phyloP scores from a whole-genome alignment of 352 stramenopile species.

The Phytopythium litorale region DNA sequence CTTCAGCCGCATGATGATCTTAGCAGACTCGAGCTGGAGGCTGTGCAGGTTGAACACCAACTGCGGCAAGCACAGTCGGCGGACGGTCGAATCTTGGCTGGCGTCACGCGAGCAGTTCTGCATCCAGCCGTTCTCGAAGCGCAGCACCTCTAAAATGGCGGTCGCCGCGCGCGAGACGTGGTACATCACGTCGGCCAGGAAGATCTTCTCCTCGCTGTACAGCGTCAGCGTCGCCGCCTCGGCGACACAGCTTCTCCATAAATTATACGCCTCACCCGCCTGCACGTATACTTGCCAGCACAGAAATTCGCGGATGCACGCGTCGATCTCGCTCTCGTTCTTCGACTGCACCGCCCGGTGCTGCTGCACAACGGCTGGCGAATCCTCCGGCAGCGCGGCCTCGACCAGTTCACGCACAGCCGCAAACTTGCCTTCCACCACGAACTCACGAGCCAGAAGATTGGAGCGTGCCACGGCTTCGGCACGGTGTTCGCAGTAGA shows the following conservation, averaged over 20 bases:
- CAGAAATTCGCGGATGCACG: conserved; percentile 51
- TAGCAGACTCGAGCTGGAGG: conserved; percentile 73
- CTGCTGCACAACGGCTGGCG: conserved; percentile 54
- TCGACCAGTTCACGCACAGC: conserved; percentile 57
- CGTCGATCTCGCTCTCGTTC: conserved; percentile 47
- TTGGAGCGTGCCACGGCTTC: conserved; percentile 61
- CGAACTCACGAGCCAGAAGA: conserved; percentile 61
- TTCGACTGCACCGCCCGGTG: conserved; percentile 40
- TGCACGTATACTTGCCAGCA: conserved; percentile 74
- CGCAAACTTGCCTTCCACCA: conserved; percentile 64
- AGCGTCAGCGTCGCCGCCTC: conserved; percentile 20
- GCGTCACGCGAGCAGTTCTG: conserved; percentile 39
- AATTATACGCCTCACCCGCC: conserved; percentile 58
- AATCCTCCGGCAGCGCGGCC: conserved; percentile 62
- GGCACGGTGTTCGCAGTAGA: conserved; percentile 62
- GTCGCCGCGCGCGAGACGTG: conserved; percentile 50
- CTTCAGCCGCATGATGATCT: conserved; percentile 61
- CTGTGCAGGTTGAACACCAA: conserved; percentile 75
- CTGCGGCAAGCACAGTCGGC: conserved; percentile 55
- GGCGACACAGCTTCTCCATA: conserved; percentile 63
- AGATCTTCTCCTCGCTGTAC: conserved; percentile 79
- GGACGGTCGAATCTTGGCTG: conserved; percentile 38
- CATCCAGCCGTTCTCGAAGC: conserved; percentile 82
- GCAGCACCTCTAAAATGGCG: conserved; percentile 60
- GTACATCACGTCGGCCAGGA: conserved; percentile 73